Conservation (phyloP, 148 eudicot genomes). For the Rhododendron ferrugineum region DNA sequence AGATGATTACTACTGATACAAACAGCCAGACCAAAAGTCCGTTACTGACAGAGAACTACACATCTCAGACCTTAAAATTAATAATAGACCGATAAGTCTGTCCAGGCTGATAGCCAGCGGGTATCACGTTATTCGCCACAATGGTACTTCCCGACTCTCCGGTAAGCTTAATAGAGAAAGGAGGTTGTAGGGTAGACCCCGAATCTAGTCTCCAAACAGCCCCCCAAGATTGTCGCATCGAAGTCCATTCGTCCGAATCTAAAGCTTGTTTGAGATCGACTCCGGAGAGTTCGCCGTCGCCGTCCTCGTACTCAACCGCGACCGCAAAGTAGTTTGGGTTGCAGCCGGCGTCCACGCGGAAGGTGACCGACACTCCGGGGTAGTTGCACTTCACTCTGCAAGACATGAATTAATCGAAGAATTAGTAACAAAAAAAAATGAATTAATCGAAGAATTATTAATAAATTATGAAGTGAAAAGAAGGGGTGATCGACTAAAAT, state of each 20-base stretch:
- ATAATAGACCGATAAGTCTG: conserved; percentile 18
- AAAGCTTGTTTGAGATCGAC: conserved; percentile 20
- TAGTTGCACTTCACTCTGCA: conserved; percentile 29
- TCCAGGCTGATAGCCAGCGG: conserved; percentile 23
- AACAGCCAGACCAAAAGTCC: background rate
- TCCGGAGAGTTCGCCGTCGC: conserved; percentile 20
- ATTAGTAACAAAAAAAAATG: too few relatives aligned
- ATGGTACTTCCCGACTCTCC: conserved; percentile 10
- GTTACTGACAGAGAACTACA: background rate
- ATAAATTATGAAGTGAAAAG: background rate
- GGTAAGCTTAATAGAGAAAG: conserved; percentile 27
- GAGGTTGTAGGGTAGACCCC: background rate
- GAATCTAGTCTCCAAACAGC: conserved; percentile 21
- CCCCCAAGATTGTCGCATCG: conserved; percentile 31
- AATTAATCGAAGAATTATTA: background rate
- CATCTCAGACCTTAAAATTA: conserved; percentile 12
- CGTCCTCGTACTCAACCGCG: conserved; percentile 14
- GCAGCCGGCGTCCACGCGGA: conserved; percentile 18
- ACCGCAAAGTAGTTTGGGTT: conserved; percentile 28
- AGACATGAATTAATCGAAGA: background rate
- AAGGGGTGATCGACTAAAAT: too few relatives aligned
- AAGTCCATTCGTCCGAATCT: conserved; percentile 15
- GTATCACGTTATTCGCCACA: conserved; percentile 26
- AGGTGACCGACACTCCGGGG: conserved; percentile 10
- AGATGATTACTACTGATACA: too few relatives aligned